Evolutionary conservation across 2,329 filamentous ascomycete species (phyloP).

Genomic region (Phialophora verrucosa): DNA sequence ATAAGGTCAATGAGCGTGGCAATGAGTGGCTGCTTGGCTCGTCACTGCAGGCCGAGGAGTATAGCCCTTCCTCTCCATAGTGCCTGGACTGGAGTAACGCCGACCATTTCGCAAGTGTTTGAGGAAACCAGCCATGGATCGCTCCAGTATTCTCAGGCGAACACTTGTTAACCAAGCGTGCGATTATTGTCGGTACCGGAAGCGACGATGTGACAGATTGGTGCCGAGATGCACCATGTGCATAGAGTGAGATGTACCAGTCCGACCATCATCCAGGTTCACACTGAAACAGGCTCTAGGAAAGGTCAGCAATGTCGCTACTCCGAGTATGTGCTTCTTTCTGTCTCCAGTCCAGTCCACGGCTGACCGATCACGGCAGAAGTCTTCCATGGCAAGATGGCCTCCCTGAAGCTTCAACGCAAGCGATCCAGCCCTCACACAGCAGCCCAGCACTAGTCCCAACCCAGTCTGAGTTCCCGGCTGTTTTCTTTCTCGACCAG

Average conservation of each 20-base stretch:
- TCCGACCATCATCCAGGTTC: not conserved
- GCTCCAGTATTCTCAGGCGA: not conserved
- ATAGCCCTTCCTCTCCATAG: too few species aligned
- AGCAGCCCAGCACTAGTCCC: not conserved
- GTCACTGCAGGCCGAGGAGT: too few species aligned
- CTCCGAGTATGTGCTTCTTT: conserved; percentile 9
- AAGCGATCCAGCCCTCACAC: not conserved
- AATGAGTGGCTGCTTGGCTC: not conserved
- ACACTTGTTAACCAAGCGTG: conserved; percentile 45
- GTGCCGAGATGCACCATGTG: conserved; percentile 57
- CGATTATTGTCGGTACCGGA: conserved; percentile 54
- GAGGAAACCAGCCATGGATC: not conserved
- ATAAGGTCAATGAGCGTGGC: not conserved
- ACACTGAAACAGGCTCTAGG: conserved; percentile 8
- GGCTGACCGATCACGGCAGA: not conserved
- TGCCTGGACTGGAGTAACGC: too few species aligned
- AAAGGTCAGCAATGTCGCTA: conserved; percentile 10
- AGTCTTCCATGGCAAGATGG: conserved; percentile 5
- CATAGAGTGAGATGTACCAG: conserved; percentile 37
- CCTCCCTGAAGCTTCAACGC: conserved; percentile 4
- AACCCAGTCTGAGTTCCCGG: conserved; percentile 21
- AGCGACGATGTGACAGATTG: conserved; percentile 59
- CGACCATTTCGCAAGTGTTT: too few species aligned
- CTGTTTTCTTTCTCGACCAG: conserved; percentile 29
- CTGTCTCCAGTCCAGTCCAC: not conserved